phyloP scores from a whole-genome alignment of 164 flowering plant genomes.

The Brasenia schreberi region DNA sequence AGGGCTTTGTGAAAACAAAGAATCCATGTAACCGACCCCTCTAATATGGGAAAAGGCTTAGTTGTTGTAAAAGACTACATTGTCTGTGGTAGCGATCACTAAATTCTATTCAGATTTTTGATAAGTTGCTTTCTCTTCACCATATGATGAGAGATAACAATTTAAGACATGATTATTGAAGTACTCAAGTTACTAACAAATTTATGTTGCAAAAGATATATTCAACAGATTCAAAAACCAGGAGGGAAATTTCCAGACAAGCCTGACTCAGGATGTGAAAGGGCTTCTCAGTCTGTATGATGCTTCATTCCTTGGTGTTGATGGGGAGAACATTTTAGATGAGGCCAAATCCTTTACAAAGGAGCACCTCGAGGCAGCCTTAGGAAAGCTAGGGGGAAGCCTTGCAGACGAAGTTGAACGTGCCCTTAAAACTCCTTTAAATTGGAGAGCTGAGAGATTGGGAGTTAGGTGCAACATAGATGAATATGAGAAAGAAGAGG shows the following conservation, averaged over 20 bases:
- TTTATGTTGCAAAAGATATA: conserved; percentile 11
- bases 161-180: neutral
- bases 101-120: too few species aligned
- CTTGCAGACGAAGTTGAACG: conserved; percentile 12
- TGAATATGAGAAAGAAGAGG: neutral
- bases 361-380: conserved; percentile 13
- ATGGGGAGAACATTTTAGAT: conserved; percentile 40
- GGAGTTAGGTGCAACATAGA: conserved; percentile 11
- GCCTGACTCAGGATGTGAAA: conserved; percentile 7
- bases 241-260: conserved; percentile 14
- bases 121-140: too few species aligned
- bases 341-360: conserved; percentile 24
- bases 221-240: conserved; percentile 21
- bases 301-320: conserved; percentile 18
- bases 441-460: conserved; percentile 30
- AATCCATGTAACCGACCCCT: too few species aligned
- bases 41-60: too few species aligned
- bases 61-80: too few species aligned
- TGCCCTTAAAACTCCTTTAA: conserved; percentile 25
- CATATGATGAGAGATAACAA: too few species aligned
- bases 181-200: neutral
- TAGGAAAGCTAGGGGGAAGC: neutral
- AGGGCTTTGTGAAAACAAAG: too few species aligned
- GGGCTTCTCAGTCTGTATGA: conserved; percentile 25
- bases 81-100: too few species aligned